Evolutionary conservation across 202 grass and related monocot species (phyloP).

Genomic region (Setaria italica): DNA sequence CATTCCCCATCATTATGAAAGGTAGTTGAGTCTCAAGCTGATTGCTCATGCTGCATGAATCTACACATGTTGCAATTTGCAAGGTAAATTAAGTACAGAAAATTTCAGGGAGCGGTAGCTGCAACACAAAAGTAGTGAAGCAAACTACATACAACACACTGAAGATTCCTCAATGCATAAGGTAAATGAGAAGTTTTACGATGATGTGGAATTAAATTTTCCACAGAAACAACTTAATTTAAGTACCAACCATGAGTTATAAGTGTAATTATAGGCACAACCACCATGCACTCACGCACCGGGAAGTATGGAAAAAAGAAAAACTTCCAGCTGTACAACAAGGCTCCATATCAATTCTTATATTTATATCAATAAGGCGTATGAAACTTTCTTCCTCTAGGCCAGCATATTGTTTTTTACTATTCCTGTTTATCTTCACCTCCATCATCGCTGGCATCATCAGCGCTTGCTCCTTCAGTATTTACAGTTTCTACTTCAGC

Average conservation of each 20-base stretch:
- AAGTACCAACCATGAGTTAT: slow-evolving; percentile 7
- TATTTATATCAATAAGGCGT: slow-evolving; percentile 16
- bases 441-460: slow-evolving; percentile 32
- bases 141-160: not conserved
- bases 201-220: slow-evolving; percentile 9
- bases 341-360: slow-evolving; percentile 16
- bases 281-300: slow-evolving; percentile 4
- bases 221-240: not conserved
- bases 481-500: slow-evolving; percentile 41
- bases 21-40: not conserved
- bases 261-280: slow-evolving; percentile 10
- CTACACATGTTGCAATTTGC: not conserved
- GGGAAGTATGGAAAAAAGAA: not conserved
- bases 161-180: not conserved
- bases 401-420: slow-evolving; percentile 19
- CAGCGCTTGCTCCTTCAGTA: slow-evolving; percentile 34
- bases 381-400: slow-evolving; percentile 12
- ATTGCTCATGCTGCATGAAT: not conserved
- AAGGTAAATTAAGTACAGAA: slow-evolving; percentile 22
- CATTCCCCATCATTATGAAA: not conserved
- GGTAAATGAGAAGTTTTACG: not conserved
- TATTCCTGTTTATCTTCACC: slow-evolving; percentile 47
- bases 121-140: not conserved
- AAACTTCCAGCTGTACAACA: slow-evolving; percentile 48
- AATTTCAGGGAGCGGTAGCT: not conserved